Base-by-base conservation (phyloP, 441 rosid species). In the Adansonia grandidieri region DNA sequence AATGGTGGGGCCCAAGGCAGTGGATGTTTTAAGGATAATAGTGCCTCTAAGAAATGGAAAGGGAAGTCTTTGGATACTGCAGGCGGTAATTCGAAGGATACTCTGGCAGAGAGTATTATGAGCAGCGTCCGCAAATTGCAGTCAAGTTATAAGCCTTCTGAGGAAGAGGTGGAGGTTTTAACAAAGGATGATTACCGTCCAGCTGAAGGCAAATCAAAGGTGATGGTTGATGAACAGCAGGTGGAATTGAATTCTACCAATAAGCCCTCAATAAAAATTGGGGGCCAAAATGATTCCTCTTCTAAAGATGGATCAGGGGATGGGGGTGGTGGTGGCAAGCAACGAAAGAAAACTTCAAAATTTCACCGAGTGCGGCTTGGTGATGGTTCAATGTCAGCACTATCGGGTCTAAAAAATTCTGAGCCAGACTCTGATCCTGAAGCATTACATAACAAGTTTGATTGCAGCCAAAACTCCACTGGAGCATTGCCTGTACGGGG, bases 351-450 rank as follows among this genome's bases (percentile, higher is more conserved):
- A 81, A 88, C 92, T 57, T 89, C 96, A 0, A 96, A 94, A 84
- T 91, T 94, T 79, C 93, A 87, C 58, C 87, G 96, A 73, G 85
- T 78, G 71, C 85, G 96, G 78, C 86, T 96, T 57, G 98, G 98
- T 47, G 97, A 91, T 83, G 94, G 96, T 61, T 91, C 97, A 45
- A 83, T 88, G 87, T 89, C 88, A 45, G 88, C 93, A 28, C 78
- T 82, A 14, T 47, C 86, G 74, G 91, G 90, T 85, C 58, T 77
- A 0, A 85, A 83, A 40, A 83, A 78, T 62, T 82, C 92, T 14
- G 85, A 82, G 37, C 76, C 83, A 1, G 84, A 84, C 63, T 82
- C 84, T 28, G 90, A 88, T 73, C 85, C 83, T 0, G 80, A 74
- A 24, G 71, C 80, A 1, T 68, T 66, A 17, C 84, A 74, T 51